Base-by-base conservation (phyloP, 2,329 filamentous ascomycete species). In the Colletotrichum abscissum region DNA sequence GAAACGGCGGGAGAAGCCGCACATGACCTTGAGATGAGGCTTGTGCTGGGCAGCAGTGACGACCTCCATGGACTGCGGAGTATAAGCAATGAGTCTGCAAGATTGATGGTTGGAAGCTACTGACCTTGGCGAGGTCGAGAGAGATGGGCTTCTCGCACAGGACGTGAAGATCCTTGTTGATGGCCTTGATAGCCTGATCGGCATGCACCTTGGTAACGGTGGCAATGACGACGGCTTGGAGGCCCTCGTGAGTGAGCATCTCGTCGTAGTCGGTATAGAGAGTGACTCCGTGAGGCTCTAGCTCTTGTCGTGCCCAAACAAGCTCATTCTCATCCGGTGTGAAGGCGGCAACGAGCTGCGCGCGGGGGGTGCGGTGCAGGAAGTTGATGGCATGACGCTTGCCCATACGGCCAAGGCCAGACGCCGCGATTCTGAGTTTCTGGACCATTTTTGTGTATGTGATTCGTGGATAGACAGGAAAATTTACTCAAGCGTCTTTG, bases 21-120 rank as follows among this genome's bases (percentile, higher is more conserved):
- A 81, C 85, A 93, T 89, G 73, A 93, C 90, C 80, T 92, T 93
- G 22, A 91, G 85, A 66, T 91, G 79, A 1, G 91, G 90, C 70
- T 88, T 86, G 72, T 84, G 83, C 72, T 82, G 81, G 22, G 90
- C 88, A 9, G 88, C 89, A 56, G 88, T 85, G 72, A 92, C 84
- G 52, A 93, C 91, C 38, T 70, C 67, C 62, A 54, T 66, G 22
- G 86, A 82, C 83, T 91, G 86, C 58, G 87, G 90, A 88, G 91
- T 73, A 1, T 30, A 22, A 65, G 33, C 8, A 35, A 3, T 22
- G 5, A 8, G 16, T 8, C 6, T 64, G 62, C 52, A 42, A 46
- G 46, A 16, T 26, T 69, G 19, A 33, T 12, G 24, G 26, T 58
- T 9, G 16, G 38, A 42, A 35, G 33, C 19, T 12, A 22, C 56